A percentile compares a stretch with the other conserved stretches of the same genome.
Conservation (phyloP, 2,329 filamentous ascomycete genomes). For the Colletotrichum sp. region DNA sequence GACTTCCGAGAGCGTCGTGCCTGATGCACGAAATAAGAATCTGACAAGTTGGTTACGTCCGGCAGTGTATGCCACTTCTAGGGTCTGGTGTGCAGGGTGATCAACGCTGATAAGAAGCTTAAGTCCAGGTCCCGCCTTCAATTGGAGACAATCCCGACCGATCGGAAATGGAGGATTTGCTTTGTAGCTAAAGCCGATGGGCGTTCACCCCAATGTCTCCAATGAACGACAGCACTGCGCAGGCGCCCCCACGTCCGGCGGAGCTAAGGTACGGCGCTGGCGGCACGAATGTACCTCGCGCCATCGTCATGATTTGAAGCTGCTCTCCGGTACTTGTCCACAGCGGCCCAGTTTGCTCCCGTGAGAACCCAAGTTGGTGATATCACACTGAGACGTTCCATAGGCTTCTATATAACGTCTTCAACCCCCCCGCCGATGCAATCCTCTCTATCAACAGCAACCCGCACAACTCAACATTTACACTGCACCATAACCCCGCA, state of each 20-base stretch:
- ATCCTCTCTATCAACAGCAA: not conserved
- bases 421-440: not conserved
- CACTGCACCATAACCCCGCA: not conserved
- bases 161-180: conserved; percentile 3
- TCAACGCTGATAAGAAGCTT: not conserved
- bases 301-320: not conserved
- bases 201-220: not conserved
- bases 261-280: not conserved
- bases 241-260: not conserved
- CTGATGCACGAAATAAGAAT: not conserved
- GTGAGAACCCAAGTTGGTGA: not conserved
- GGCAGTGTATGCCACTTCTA: not conserved
- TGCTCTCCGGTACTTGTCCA: not conserved
- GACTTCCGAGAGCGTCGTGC: not conserved
- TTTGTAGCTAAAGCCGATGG: conserved; percentile 4
- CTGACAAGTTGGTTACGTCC: not conserved
- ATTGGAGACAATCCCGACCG: not conserved
- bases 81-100: not conserved
- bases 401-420: not conserved
- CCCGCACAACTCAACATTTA: not conserved
- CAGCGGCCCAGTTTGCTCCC: not conserved
- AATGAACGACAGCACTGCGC: not conserved
- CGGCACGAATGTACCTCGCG: not conserved
- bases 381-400: not conserved
- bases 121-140: not conserved